Percentiles rank a stretch among this genome's conserved stretches.
Conservation (phyloP, 257 asterid species). For the Gynochthodes officinalis region DNA sequence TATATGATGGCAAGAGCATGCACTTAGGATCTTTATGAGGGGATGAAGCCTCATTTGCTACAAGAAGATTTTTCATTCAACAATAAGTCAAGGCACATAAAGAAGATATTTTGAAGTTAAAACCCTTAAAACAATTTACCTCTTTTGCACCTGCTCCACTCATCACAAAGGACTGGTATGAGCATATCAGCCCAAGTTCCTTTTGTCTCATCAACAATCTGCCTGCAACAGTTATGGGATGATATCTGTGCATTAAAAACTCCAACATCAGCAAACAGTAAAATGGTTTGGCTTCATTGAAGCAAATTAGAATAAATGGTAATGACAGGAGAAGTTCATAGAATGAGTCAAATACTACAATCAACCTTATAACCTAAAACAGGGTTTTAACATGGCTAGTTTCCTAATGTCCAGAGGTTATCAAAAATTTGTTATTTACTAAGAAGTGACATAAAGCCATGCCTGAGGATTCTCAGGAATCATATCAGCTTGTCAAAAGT, state of each 20-base stretch:
- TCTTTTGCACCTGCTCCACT: conserved; percentile 99
- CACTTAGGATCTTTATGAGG: conserved; percentile 81
- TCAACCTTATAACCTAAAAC: neutral
- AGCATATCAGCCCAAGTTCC: conserved; percentile 91
- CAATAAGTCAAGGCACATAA: neutral
- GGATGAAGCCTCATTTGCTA: conserved; percentile 92
- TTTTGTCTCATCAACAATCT: conserved; percentile 68
- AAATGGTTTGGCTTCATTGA: neutral
- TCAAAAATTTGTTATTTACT: neutral
- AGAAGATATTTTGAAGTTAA: neutral
- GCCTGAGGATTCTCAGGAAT: neutral
- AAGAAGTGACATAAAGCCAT: neutral
- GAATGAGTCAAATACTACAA: neutral
- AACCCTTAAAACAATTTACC: conserved; percentile 35
- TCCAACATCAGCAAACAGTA: conserved; percentile 20
- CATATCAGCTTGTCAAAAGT: conserved; percentile 15
- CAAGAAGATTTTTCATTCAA: conserved; percentile 11
- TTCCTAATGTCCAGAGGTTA: neutral
- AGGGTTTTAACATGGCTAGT: neutral
- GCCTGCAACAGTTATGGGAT: conserved; percentile 42
- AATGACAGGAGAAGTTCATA: neutral
- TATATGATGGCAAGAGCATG: conserved; percentile 52
- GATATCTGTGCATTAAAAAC: conserved; percentile 53
- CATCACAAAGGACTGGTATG: conserved; percentile 63
- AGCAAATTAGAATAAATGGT: neutral